A percentile compares a stretch with the other conserved stretches of the same genome.
Conservation (phyloP, 2,329 filamentous ascomycete species). For the Pseudogymnoascus sp. region DNA sequence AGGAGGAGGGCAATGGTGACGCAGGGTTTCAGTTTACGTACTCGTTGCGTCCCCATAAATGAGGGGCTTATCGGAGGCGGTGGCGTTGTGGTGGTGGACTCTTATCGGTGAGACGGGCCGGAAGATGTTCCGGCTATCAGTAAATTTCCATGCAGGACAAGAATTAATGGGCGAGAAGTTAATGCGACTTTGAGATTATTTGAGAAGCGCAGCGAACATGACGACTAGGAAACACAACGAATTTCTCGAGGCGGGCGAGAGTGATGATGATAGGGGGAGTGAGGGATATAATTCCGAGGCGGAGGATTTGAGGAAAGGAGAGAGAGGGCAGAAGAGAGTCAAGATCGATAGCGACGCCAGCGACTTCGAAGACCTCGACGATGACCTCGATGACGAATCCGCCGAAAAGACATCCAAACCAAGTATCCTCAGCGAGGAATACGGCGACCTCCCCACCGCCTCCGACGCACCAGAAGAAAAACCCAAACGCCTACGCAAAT, state of each 20-base stretch:
- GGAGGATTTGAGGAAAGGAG: conserved; percentile 59
- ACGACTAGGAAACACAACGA: conserved; percentile 62
- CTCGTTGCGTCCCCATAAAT: conserved; percentile 1
- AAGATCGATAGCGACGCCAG: conserved; percentile 42
- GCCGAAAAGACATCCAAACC: conserved; percentile 21
- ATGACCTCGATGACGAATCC: conserved; percentile 19
- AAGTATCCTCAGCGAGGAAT: conserved; percentile 24
- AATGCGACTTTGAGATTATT: too few relatives aligned
- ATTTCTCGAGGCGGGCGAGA: conserved; percentile 55
- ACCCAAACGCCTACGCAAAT: conserved; percentile 22
- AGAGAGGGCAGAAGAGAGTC: conserved; percentile 53
- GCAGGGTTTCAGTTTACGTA: not conserved
- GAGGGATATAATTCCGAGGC: conserved; percentile 59
- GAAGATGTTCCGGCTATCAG: conserved; percentile 3
- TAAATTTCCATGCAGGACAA: not conserved
- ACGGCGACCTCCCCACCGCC: conserved; percentile 23
- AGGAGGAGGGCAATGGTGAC: not conserved
- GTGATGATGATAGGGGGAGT: conserved; percentile 43
- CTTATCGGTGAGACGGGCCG: not conserved
- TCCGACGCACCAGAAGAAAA: conserved; percentile 12
- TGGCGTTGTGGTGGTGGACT: not conserved
- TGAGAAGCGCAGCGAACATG: conserved; percentile 45
- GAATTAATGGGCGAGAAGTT: not conserved
- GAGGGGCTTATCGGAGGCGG: conserved; percentile 5
- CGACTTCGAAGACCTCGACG: conserved; percentile 30